Percentiles rank a stretch among this genome's conserved stretches.
These are phyloP conservation scores for Gossypium stocksii DNA, from an alignment of 345 rosid genomes.

Conservation along the genomic window DNA sequence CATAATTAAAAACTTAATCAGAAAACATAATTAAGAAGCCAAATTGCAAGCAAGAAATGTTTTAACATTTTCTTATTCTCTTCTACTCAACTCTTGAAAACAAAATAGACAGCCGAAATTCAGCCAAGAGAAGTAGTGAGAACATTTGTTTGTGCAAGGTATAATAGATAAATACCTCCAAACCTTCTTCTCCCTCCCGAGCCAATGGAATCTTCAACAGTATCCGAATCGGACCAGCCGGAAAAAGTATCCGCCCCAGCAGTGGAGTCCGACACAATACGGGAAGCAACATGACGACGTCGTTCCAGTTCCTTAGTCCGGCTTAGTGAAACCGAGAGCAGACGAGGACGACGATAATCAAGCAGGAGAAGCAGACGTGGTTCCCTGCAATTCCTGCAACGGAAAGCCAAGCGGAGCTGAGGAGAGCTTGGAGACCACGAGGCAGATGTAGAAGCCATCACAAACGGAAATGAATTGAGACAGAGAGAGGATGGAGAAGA, in stretches of 20 bases:
- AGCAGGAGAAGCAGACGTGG: conserved; percentile 23
- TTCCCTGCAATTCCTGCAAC: conserved; percentile 25
- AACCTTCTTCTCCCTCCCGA: conserved; percentile 45
- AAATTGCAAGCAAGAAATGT: neutral
- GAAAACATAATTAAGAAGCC: neutral
- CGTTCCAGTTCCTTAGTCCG: neutral
- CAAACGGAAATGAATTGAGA: conserved; percentile 16
- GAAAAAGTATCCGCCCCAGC: conserved; percentile 39
- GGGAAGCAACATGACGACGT: conserved; percentile 17
- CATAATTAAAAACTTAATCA: neutral
- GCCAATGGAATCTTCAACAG: conserved; percentile 31
- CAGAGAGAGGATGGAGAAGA: conserved; percentile 13
- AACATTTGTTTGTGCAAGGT: neutral
- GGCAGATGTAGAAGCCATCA: conserved; percentile 53
- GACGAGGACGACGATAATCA: conserved; percentile 24
- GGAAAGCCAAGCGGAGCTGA: conserved; percentile 79
- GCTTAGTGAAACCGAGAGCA: conserved; percentile 29
- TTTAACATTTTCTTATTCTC: too few species aligned
- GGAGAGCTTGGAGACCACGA: conserved; percentile 66
- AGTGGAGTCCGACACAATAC: conserved; percentile 36
- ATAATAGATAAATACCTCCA: conserved; percentile 43
- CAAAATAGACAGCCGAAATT: neutral
- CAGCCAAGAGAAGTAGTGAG: neutral
- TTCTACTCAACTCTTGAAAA: neutral
- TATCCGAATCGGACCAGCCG: conserved; percentile 67